Percentiles rank a stretch among this genome's conserved stretches.
These are phyloP conservation scores for Chrysanthemum makinoi DNA, from an alignment of 129 eudicot genomes.

Conservation along the genomic window DNA sequence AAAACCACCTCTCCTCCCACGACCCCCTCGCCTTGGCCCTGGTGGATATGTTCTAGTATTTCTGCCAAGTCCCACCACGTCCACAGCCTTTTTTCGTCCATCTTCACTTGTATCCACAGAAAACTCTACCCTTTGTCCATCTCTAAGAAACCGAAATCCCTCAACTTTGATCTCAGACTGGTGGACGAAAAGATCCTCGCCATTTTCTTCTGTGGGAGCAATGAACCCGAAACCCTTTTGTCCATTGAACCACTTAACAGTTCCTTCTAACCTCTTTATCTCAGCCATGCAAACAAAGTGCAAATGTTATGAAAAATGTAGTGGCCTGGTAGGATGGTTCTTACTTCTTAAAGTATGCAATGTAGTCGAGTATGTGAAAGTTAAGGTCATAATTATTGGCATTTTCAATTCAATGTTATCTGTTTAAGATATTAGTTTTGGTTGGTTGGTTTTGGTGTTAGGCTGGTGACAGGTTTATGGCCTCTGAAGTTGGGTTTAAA, in stretches of 20 bases:
- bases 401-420: neutral
- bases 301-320: neutral
- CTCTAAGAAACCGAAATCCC: slow-evolving; percentile 44
- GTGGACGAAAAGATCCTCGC: slow-evolving; percentile 36
- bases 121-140: slow-evolving; percentile 37
- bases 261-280: slow-evolving; percentile 31
- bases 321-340: too few species aligned
- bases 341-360: neutral
- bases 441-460: slow-evolving; percentile 21
- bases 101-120: slow-evolving; percentile 25
- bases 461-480: slow-evolving; percentile 9
- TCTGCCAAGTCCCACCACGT: slow-evolving; percentile 32
- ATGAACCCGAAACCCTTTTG: slow-evolving; percentile 46
- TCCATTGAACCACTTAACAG: slow-evolving; percentile 43
- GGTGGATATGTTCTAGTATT: slow-evolving; percentile 17
- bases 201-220: slow-evolving; percentile 25
- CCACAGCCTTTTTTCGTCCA: slow-evolving; percentile 39
- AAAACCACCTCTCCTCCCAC: slow-evolving; percentile 33
- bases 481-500: slow-evolving; percentile 25
- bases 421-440: slow-evolving; percentile 25
- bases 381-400: slow-evolving; percentile 13
- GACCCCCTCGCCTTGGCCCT: slow-evolving; percentile 24
- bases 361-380: neutral
- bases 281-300: slow-evolving; percentile 28
- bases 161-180: slow-evolving; percentile 39